Base-by-base conservation (phyloP, 306 rosid genomes). In the Prunus salicina region DNA sequence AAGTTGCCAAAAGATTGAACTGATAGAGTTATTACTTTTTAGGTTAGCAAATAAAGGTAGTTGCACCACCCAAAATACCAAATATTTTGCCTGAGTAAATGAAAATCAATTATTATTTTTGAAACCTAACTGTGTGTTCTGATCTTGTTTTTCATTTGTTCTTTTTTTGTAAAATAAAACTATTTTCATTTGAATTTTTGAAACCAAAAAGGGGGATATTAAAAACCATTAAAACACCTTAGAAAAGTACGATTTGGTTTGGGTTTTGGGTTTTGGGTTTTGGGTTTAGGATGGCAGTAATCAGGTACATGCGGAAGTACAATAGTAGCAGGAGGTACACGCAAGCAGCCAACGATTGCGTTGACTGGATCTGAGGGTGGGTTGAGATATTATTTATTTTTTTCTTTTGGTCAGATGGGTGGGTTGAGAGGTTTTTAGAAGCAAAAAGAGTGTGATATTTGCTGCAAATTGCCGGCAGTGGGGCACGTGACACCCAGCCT, bases 401-500 rank as follows among this genome's bases (percentile, higher is more conserved):
- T 7, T 38, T 38, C 2, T 38, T 38, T 38, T 38, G 43, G 43
- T 38, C 43, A 38, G 43, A 38, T 38, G 43, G 9, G 43, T 38
- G 43, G 43, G 43, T 38, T 38, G 43, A 38, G 43, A 38, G 43
- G 0, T 38, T 62, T 6, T 45, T 69, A 51, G 66, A 15, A 6
- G 81, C 69, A 46, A 32, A 55, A 30, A 8, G 50, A 57, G 73
- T 57, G 64, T 62, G 10, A 61, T 38, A 72, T 28, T 73, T 8
- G 47, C 18, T 55, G 53, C 61, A 70, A 41, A 41, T 58, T 64
- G 68, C 66, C 61, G 47, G 71, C 76, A 69, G 47, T 19, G 47
- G 30, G 78, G 69, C 90, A 88, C 89, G 86, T 86, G 90, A 81
- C 68, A 2, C 22, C 43, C 43, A 38, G 43, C n/a, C 64, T 68